Evolutionary conservation across 2,329 filamentous ascomycete species (phyloP).

Genomic region (Aspergillus thermomutatus): DNA sequence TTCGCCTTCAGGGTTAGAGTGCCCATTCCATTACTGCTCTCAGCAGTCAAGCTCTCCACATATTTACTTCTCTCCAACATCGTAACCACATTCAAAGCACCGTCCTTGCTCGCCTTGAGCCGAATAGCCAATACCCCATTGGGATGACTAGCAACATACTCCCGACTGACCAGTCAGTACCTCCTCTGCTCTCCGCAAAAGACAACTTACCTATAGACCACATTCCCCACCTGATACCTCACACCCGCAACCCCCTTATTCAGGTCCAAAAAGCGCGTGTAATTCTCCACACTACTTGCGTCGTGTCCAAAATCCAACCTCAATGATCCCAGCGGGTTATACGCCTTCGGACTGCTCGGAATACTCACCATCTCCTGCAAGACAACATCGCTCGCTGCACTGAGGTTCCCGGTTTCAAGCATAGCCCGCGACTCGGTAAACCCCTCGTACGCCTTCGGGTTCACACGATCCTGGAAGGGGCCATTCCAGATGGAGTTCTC

Average conservation of each 20-base stretch:
- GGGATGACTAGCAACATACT: conserved; percentile 13
- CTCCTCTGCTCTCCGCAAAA: background rate
- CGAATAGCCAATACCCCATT: conserved; percentile 6
- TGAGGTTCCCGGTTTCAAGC: conserved; percentile 8
- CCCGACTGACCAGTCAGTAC: conserved; percentile 6
- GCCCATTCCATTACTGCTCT: background rate
- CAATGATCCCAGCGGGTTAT: conserved; percentile 10
- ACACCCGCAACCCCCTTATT: conserved; percentile 2
- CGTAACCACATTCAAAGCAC: background rate
- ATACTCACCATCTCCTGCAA: conserved; percentile 6
- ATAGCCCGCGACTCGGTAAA: background rate
- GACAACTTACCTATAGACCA: conserved; percentile 3
- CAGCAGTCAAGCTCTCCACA: background rate
- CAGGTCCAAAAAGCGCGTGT: conserved; percentile 9
- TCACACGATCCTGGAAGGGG: conserved; percentile 12
- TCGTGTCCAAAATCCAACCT: conserved; percentile 7
- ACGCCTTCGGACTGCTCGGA: conserved; percentile 5
- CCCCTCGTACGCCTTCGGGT: conserved; percentile 3
- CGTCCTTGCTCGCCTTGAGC: conserved; percentile 1
- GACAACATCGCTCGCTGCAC: conserved; percentile 1
- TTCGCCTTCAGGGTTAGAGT: background rate
- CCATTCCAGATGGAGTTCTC: conserved; percentile 21
- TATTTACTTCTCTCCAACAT: conserved; percentile 2
- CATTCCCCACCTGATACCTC: conserved; percentile 2
- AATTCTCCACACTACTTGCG: background rate